Percentiles rank a stretch among this genome's conserved stretches.
Evolutionary conservation across 306 rosid species (phyloP).

Genomic region (Rubus idaeus): DNA sequence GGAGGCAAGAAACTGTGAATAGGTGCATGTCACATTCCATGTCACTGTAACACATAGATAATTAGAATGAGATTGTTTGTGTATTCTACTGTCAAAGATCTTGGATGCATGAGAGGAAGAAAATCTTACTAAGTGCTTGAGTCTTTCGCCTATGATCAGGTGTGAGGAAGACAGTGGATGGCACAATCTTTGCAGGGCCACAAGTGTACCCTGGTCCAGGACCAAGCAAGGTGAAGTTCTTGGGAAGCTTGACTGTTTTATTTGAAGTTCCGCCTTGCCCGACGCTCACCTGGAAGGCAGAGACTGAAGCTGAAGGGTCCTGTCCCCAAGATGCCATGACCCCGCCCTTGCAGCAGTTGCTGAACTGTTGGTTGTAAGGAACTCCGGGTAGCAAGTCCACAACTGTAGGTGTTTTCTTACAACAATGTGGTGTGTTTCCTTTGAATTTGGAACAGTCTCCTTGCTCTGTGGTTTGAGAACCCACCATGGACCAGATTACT

Average conservation of each 20-base stretch:
- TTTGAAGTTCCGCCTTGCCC: slow-evolving; percentile 74
- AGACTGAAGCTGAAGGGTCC: slow-evolving; percentile 59
- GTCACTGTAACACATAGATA: slow-evolving; percentile 60
- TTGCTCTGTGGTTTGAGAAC: slow-evolving; percentile 82
- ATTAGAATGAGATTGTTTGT: neutral
- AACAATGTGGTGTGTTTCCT: slow-evolving; percentile 61
- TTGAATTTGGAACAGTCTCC: slow-evolving; percentile 79
- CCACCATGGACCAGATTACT: slow-evolving; percentile 66
- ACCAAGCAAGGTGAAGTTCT: slow-evolving; percentile 63
- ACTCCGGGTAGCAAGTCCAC: slow-evolving; percentile 81
- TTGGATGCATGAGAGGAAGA: neutral
- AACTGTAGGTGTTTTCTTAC: slow-evolving; percentile 64
- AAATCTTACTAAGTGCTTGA: slow-evolving; percentile 59
- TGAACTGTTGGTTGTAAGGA: slow-evolving; percentile 67
- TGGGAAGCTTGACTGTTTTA: slow-evolving; percentile 73
- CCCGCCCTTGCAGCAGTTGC: slow-evolving; percentile 74
- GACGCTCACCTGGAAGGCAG: slow-evolving; percentile 77
- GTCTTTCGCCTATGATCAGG: slow-evolving; percentile 60
- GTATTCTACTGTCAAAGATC: neutral
- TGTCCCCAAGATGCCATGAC: slow-evolving; percentile 74
- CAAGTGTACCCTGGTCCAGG: slow-evolving; percentile 82
- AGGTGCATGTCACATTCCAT: slow-evolving; percentile 95
- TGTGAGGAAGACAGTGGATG: slow-evolving; percentile 49
- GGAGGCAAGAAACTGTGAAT: slow-evolving; percentile 85
- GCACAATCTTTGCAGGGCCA: slow-evolving; percentile 69